phyloP scores from a whole-genome alignment of 2,329 filamentous ascomycete species.

The Xylariaceae sp. region DNA sequence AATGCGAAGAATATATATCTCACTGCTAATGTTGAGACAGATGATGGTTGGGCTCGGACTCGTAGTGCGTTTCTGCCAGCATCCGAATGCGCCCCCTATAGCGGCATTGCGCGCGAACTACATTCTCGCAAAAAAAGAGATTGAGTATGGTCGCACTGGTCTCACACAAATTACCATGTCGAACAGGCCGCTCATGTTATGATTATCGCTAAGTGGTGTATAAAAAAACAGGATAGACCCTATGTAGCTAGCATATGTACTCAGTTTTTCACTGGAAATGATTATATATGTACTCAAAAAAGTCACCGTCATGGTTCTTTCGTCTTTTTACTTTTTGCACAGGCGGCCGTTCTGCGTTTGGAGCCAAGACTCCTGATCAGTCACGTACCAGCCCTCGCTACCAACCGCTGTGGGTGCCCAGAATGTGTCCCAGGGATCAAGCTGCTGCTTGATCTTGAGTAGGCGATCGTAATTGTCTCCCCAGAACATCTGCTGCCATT shows the following conservation, averaged over 20 bases:
- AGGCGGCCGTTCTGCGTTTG: conserved; percentile 21
- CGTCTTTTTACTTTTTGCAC: conserved; percentile 15
- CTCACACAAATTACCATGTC: no score
- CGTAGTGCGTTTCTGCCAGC: no score
- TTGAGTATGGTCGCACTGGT: no score
- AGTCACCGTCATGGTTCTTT: background rate
- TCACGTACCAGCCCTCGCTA: conserved; percentile 22
- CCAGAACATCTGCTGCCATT: conserved; percentile 23
- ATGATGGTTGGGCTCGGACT: no score
- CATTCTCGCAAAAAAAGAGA: no score
- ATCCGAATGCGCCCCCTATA: no score
- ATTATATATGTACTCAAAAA: background rate
- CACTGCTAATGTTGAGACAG: no score
- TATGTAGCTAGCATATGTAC: background rate
- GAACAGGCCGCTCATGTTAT: no score
- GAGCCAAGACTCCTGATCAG: conserved; percentile 19
- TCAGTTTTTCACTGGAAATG: background rate
- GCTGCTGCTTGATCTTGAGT: conserved; percentile 21
- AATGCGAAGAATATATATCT: no score
- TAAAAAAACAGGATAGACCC: no score
- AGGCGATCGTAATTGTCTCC: conserved; percentile 22
- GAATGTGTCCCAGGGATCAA: conserved; percentile 23
- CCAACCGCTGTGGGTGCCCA: conserved; percentile 26
- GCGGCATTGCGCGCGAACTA: no score
- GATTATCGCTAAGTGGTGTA: no score